Conservation (phyloP, 306 rosid genomes). For the Psophocarpus tetragonolobus region DNA sequence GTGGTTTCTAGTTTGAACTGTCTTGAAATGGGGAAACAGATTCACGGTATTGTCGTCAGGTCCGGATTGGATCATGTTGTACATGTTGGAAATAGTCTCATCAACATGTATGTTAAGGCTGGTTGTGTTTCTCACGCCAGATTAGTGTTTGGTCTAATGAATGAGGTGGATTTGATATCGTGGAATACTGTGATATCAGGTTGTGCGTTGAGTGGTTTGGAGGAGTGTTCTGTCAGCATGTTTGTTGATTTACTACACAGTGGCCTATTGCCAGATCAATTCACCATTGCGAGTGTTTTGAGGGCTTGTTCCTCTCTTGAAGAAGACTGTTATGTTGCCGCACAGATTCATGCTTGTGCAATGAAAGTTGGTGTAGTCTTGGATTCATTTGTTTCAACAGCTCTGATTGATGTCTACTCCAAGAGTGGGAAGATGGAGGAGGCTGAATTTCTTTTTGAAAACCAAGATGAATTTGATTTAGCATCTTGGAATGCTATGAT, state of each 20-base stretch:
- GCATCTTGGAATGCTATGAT: conserved; percentile 89
- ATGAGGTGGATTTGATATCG: conserved; percentile 65
- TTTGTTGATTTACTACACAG: conserved; percentile 49
- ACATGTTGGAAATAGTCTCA: conserved; percentile 63
- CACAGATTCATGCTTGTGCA: conserved; percentile 66
- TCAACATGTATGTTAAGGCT: conserved; percentile 72
- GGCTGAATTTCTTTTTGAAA: conserved; percentile 55
- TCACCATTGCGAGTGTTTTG: conserved; percentile 70
- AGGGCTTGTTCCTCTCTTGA: conserved; percentile 67
- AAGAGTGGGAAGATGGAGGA: conserved; percentile 70
- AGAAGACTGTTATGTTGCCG: conserved; percentile 47
- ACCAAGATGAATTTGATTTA: conserved; percentile 60
- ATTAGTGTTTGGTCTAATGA: conserved; percentile 53
- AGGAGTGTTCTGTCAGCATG: conserved; percentile 52
- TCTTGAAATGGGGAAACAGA: conserved; percentile 63
- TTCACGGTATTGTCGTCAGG: conserved; percentile 58
- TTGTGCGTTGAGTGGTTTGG: conserved; percentile 52
- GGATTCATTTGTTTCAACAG: conserved; percentile 70
- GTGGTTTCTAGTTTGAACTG: conserved; percentile 44
- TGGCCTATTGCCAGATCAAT: conserved; percentile 66
- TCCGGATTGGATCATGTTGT: conserved; percentile 46
- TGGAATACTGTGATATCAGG: conserved; percentile 86
- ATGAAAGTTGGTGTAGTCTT: conserved; percentile 47
- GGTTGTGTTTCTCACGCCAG: conserved; percentile 48
- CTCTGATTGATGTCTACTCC: conserved; percentile 74